These are phyloP conservation scores for Salpingoeca rosetta DNA, from an alignment of 78 protist species.

Conservation along the genomic window DNA sequence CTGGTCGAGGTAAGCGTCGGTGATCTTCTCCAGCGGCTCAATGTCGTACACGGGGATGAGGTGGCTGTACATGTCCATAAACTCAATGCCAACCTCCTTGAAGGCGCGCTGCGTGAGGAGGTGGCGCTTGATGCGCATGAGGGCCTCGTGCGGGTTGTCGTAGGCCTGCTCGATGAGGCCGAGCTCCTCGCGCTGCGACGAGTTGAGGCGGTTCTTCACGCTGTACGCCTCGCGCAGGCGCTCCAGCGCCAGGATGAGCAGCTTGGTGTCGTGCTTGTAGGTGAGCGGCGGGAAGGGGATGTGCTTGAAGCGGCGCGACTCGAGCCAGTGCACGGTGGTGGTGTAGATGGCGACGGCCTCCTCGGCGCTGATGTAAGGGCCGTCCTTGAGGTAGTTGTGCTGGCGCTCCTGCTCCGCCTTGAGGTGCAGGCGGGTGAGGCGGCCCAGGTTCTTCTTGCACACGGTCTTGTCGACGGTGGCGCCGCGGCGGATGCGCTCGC, in stretches of 20 bases:
- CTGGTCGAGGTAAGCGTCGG: constrained; percentile 99
- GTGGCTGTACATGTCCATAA: constrained; percentile 93
- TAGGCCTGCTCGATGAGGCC: constrained; percentile 98
- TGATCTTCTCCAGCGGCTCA: constrained; percentile 99
- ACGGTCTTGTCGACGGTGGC: constrained; percentile 98
- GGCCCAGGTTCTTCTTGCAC: constrained; percentile 96
- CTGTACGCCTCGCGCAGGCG: constrained; percentile 90
- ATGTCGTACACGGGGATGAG: constrained; percentile 93
- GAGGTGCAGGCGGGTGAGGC: constrained; percentile 96
- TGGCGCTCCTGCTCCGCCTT: constrained; percentile 98
- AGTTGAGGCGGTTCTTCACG: constrained; percentile 88
- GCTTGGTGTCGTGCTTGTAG: constrained; percentile 99
- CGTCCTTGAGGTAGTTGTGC: constrained; percentile 97
- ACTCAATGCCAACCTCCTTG: constrained; percentile 94
- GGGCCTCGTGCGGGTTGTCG: constrained; percentile 98
- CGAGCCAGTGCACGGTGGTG: constrained; percentile 96
- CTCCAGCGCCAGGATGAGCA: constrained; percentile 96
- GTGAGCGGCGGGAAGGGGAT: constrained; percentile 98
- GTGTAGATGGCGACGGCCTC: constrained; percentile 98
- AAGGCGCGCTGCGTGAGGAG: constrained; percentile 93
- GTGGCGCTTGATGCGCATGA: constrained; percentile 95
- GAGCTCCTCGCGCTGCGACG: constrained; percentile 95
- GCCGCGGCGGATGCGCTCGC: constrained; percentile 97
- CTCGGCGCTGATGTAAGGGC: constrained; percentile 94
- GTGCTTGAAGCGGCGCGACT: constrained; percentile 79